Evolutionary conservation across 176 grass and related monocot species (phyloP), one percentile per base, ranked within the genome.

Genomic region (Melocanna baccifera): DNA sequence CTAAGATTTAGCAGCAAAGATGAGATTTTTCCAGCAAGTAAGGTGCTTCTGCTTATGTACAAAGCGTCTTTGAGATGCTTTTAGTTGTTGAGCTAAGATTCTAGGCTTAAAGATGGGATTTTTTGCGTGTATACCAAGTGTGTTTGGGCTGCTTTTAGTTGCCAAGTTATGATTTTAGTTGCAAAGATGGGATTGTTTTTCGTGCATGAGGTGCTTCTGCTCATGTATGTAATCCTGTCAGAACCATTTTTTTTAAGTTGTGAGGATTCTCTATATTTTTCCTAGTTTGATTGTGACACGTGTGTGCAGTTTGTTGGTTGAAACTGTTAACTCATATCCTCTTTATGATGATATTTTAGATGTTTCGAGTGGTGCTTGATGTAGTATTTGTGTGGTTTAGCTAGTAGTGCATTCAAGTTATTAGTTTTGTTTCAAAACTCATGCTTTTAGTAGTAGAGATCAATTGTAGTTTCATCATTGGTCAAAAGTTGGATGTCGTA

Each of bases 371-470:
- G 22, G 12, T 63, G 14, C 11, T 36, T 29, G 67, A 63, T 78
- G 11, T 53, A 42, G 6, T 79, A 29, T 86, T 86, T 79, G 15
- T 72, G 43, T 75, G 61, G 43, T 72, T 61, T 6, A 23, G 28
- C 7, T 41, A 50, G 48, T 36, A 46, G 16, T 71, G 69, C 64
- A 37, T 59, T 26, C 29, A 39, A 47, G 14, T 15, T 39, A 28
- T 25, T 62, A 51, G 6, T 9, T 45, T 74, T 76, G 32, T 56
- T 85, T 75, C 25, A 18, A 46, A 56, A 56, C 74, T 81, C 20
- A 5, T 71, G 25, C 25, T 56, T 65, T 56, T 25, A 67, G 28
- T 56, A 9, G 30, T 43, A 72, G 62, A 23, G 51, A 78, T 85
- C 36, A 45, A 6, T 66, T 81, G 22, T 12, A 10, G 1, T 19